phyloP scores from a whole-genome alignment of 1,284 basidiomycete genomes.

The Retiboletus fuscus region DNA sequence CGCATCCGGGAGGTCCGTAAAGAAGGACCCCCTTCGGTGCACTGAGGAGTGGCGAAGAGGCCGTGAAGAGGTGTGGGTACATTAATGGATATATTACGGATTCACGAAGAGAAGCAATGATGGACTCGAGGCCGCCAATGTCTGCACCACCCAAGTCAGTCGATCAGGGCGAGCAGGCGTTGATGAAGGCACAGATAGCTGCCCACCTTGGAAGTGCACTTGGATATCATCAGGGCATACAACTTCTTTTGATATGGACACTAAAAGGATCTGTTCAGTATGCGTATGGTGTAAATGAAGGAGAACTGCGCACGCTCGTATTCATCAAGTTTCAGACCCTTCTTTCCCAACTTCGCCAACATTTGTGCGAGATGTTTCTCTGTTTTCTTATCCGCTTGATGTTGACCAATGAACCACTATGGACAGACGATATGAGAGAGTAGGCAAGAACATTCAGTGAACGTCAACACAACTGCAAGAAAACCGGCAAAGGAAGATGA shows the following conservation, averaged over 20 bases:
- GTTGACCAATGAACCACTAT: conserved; percentile 62
- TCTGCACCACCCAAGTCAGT: conserved; percentile 58
- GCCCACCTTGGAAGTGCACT: conserved; percentile 76
- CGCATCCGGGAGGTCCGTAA: conserved; percentile 92
- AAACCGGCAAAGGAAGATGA: not conserved
- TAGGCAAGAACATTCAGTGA: not conserved
- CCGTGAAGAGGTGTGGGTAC: conserved; percentile 89
- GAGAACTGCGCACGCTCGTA: conserved; percentile 75
- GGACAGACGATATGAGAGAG: not conserved
- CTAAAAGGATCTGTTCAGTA: conserved; percentile 52
- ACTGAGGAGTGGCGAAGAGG: conserved; percentile 75
- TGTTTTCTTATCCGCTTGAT: conserved; percentile 69
- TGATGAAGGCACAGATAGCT: not conserved
- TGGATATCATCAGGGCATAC: conserved; percentile 89
- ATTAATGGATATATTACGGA: conserved; percentile 96
- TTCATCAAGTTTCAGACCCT: conserved; percentile 78
- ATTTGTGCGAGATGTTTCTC: conserved; percentile 79
- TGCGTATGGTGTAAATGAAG: not conserved
- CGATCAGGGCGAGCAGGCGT: not conserved
- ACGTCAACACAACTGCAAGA: not conserved
- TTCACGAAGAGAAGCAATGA: conserved; percentile 92
- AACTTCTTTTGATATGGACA: conserved; percentile 84
- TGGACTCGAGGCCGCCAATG: conserved; percentile 95
- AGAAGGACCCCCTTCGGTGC: conserved; percentile 88
- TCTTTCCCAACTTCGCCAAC: conserved; percentile 79